Base-by-base conservation (phyloP, 192 early-diverging fungal species). In the Allomyces macrogynus region DNA sequence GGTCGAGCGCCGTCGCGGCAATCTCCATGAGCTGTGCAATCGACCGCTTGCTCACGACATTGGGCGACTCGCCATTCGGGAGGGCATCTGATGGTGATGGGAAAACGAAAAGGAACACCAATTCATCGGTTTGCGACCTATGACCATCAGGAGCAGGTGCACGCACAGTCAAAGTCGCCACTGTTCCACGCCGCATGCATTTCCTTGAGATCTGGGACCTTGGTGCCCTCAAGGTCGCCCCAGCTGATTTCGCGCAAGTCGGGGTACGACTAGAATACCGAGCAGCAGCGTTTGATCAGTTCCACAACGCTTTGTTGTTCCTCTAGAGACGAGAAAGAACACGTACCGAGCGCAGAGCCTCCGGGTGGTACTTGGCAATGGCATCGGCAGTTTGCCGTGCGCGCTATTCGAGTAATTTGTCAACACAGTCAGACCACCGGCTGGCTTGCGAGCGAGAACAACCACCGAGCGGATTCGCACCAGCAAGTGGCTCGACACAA, bases 241-340 rank as follows among this genome's bases (percentile, higher is more conserved):
- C 71, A 74, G 43, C 64, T 64, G 14, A 74, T 69, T 69, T 74
- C 73, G 62, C 67, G 71, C 24, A 74, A 68, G 67, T 61, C 69
- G 42, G 40, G 25, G 32, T 61, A 67, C 62, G 64, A 66, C 43
- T 43, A 60, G 24, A 66, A 9, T 40, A 8, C 32, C 4, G 32
- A 8, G 32, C 32, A 40, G 32, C 32, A 40, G 32, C 32, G 7
- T 40, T 3, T 40, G 7, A 27, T 27, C 26, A 40, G 7, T 40
- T 40, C 32, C 32, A 8, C 7, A 8, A 40, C 32, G 32, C 32
- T 3, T 8, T 40, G 4, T 40, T 40, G 32, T 40, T 40, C n/a
- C n/a, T n/a, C n/a, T 3, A 40, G 32, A 40, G 7, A 40, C 7
- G 32, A 40, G 7, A 7, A 8, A 8, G 32, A 4, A 26, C 4